These are phyloP conservation scores for Astrothelium subdiscretum DNA, from an alignment of 495 filamentous ascomycete genomes.

Conservation along the genomic window DNA sequence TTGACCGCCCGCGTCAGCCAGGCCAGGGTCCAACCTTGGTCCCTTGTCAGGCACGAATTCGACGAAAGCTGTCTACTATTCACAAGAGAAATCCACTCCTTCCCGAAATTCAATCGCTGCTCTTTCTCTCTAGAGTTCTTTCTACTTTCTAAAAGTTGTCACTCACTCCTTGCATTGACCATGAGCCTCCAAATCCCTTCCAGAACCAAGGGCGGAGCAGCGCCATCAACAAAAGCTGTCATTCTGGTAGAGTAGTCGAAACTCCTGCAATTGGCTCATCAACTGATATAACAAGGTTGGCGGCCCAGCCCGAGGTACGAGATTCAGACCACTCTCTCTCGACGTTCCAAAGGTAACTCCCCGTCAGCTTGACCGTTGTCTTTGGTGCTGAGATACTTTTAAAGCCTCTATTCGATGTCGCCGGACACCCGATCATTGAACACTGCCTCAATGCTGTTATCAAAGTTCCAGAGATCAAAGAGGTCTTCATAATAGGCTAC, in stretches of 20 bases:
- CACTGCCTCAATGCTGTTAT: constrained; percentile 89
- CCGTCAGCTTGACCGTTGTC: background rate
- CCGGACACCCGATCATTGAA: constrained; percentile 91
- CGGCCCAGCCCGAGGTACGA: constrained; percentile 85
- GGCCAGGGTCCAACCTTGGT: background rate
- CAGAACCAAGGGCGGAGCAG: constrained; percentile 21
- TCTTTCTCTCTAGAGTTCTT: background rate
- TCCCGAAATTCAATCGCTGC: background rate
- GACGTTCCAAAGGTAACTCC: constrained; percentile 83
- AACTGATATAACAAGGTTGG: constrained; percentile 55
- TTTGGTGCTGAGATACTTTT: background rate
- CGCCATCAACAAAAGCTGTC: constrained; percentile 54
- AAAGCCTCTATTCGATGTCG: constrained; percentile 96
- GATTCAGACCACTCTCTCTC: constrained; percentile 90
- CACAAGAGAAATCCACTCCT: background rate
- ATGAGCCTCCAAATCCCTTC: constrained; percentile 24
- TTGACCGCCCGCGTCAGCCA: background rate
- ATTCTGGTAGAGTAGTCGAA: constrained; percentile 44
- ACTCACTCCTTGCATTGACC: background rate
- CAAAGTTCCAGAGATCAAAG: constrained; percentile 84
- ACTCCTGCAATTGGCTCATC: constrained; percentile 4
- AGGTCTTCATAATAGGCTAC: constrained; percentile 96
- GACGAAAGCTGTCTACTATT: background rate
- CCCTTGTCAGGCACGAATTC: background rate
- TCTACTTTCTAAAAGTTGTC: background rate